Evolutionary conservation across 805 yeast species (phyloP), one percentile per base, ranked within the genome.

Genomic region (Peterozyma toletana): DNA sequence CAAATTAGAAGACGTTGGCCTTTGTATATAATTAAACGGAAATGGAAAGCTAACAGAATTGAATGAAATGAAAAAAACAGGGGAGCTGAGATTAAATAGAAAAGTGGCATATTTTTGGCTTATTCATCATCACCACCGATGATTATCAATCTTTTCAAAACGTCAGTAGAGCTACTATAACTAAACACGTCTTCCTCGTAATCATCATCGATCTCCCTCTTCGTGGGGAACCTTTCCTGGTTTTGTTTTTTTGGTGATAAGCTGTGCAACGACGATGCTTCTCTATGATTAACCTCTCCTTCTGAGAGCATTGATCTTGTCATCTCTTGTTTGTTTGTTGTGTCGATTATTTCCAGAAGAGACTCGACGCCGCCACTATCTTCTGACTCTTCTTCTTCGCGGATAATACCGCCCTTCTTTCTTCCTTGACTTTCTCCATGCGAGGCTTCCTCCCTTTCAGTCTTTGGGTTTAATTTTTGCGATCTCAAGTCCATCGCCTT

Each of bases 401-500:
- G 4, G 4, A 5, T 7, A 5, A 21, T 21, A 21, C 4, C 27
- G 4, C 7, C 27, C 7, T 21, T 21, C 7, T 21, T 7, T 7
- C 27, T 21, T 21, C 4, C 27, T 7, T 21, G 27, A 21, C 27
- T 7, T 21, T 21, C 27, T 21, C 7, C 27, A 21, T 5, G 7
- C 4, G 27, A 21, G 7, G 4, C 27, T 21, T 21, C 7, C 27
- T 21, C 7, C 27, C 4, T 4, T 7, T 21, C 7, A 21, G 27
- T 7, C 27, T 21, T 7, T 7, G 7, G 7, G 27, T 27, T 34
- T 34, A 50, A 37, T 46, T 47, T 50, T 43, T 70, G 71, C 42
- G 62, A 65, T 47, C 78, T 63, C 45, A 73, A 58, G 45, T 66
- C 68, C 46, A 74, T 66, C 0, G 74, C 79, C 50, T 62, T 63